phyloP scores from a whole-genome alignment of 106 monocot genomes.

The Dendrobium chrysotoxum region DNA sequence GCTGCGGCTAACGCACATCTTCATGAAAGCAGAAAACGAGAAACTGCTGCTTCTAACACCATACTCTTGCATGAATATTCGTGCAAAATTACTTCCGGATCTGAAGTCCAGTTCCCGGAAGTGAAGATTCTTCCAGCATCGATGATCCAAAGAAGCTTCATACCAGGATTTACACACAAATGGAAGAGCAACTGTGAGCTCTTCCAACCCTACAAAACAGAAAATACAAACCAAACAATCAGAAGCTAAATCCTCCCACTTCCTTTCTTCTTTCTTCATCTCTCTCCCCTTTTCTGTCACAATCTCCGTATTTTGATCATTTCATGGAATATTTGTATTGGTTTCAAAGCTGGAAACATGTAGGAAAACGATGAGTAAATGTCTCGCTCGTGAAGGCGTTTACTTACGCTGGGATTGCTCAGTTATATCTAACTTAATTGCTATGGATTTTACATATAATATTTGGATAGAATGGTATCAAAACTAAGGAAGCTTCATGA shows the following conservation, averaged over 20 bases:
- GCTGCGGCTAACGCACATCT: constrained; percentile 8
- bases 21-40: constrained; percentile 9
- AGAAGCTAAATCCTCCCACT: neutral
- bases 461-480: neutral
- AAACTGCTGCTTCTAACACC: neutral
- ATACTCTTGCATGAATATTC: neutral
- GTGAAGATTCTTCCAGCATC: constrained; percentile 13
- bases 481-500: neutral
- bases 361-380: neutral
- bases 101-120: constrained; percentile 6
- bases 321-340: neutral
- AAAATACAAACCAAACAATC: constrained; percentile 4
- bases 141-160: constrained; percentile 1
- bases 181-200: neutral
- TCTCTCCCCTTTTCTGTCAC: neutral
- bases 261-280: neutral
- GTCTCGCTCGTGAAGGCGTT: neutral
- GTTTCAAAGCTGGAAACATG: neutral
- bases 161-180: constrained; percentile 14
- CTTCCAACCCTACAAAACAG: neutral
- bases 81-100: neutral
- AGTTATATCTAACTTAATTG: neutral
- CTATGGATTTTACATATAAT: no score
- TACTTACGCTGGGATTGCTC: neutral
- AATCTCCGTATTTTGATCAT: neutral